Percentiles rank a stretch among this genome's conserved stretches.
phyloP scores from a whole-genome alignment of 2,329 filamentous ascomycete species.

The Colletotrichum cordylinicola region DNA sequence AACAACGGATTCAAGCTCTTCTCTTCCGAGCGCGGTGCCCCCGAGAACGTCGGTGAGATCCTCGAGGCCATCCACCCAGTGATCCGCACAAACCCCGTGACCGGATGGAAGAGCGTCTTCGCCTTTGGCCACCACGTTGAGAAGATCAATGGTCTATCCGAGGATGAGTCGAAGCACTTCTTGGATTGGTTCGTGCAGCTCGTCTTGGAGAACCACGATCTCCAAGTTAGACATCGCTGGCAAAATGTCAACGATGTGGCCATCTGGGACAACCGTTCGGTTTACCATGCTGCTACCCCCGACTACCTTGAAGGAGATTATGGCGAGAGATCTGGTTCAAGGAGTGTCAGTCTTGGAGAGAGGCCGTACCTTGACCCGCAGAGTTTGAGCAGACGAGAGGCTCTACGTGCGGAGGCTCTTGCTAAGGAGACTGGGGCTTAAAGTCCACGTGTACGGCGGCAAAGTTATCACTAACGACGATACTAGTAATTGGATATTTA shows the following conservation, averaged over 20 bases:
- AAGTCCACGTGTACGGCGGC: neutral
- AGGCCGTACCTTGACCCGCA: constrained; percentile 57
- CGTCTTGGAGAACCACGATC: constrained; percentile 60
- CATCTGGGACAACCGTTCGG: constrained; percentile 65
- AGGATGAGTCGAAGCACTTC: constrained; percentile 53
- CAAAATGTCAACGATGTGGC: constrained; percentile 52
- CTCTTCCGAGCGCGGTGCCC: constrained; percentile 50
- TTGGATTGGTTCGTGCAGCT: constrained; percentile 57
- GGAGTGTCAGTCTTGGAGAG: constrained; percentile 60
- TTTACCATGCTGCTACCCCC: constrained; percentile 59
- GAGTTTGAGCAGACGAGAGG: constrained; percentile 33
- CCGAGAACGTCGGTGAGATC: constrained; percentile 53
- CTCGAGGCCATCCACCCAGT: constrained; percentile 60
- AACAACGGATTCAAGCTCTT: constrained; percentile 51
- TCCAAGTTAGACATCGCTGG: constrained; percentile 57
- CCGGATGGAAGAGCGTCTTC: constrained; percentile 62
- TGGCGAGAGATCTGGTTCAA: constrained; percentile 53
- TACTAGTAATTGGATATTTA: neutral
- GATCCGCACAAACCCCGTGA: constrained; percentile 62
- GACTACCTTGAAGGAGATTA: constrained; percentile 51
- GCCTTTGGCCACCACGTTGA: constrained; percentile 56
- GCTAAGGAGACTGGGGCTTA: neutral
- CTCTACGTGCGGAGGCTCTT: constrained; percentile 5
- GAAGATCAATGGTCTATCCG: constrained; percentile 55
- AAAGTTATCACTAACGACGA: neutral